Conservation (phyloP, 2,329 filamentous ascomycete genomes). For the Aspergillus sp. region DNA sequence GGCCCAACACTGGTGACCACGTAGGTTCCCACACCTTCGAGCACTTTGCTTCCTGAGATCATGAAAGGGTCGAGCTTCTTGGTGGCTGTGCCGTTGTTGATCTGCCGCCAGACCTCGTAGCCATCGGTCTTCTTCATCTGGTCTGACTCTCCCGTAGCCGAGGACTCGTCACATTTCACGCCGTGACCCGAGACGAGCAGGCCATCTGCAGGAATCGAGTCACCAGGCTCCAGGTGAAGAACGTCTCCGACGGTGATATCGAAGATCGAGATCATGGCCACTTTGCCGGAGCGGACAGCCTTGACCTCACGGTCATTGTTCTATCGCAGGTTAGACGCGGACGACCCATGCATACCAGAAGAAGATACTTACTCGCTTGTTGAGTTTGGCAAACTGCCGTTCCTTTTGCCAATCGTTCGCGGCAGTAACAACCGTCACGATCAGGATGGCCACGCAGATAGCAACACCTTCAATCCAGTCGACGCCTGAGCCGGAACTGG, state of each 20-base stretch:
- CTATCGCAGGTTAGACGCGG: slow-evolving; percentile 37
- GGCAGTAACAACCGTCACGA: slow-evolving; percentile 63
- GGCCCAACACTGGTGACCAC: slow-evolving; percentile 72
- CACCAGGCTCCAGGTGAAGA: slow-evolving; percentile 67
- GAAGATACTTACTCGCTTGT: slow-evolving; percentile 42
- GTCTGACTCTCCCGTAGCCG: slow-evolving; percentile 72
- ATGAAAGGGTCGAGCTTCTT: slow-evolving; percentile 68
- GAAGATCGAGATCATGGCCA: slow-evolving; percentile 62
- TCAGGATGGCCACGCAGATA: slow-evolving; percentile 64
- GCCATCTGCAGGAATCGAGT: slow-evolving; percentile 69
- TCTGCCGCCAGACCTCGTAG: slow-evolving; percentile 57
- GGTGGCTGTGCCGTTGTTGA: slow-evolving; percentile 53
- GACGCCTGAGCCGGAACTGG: slow-evolving; percentile 50
- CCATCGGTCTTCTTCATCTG: slow-evolving; percentile 66
- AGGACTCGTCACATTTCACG: slow-evolving; percentile 71
- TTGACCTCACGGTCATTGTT: slow-evolving; percentile 67
- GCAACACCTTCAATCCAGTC: slow-evolving; percentile 70
- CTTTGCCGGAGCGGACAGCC: slow-evolving; percentile 66
- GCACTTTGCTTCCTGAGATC: slow-evolving; percentile 76
- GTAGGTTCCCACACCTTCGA: slow-evolving; percentile 74
- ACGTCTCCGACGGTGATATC: slow-evolving; percentile 70
- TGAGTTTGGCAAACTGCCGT: slow-evolving; percentile 63
- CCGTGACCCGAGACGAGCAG: slow-evolving; percentile 66
- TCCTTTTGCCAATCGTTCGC: slow-evolving; percentile 70
- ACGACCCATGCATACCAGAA: not conserved